A percentile compares a stretch with the other conserved stretches of the same genome.
phyloP scores from a whole-genome alignment of 495 filamentous ascomycete species.

The Chlorociboria aeruginascens region DNA sequence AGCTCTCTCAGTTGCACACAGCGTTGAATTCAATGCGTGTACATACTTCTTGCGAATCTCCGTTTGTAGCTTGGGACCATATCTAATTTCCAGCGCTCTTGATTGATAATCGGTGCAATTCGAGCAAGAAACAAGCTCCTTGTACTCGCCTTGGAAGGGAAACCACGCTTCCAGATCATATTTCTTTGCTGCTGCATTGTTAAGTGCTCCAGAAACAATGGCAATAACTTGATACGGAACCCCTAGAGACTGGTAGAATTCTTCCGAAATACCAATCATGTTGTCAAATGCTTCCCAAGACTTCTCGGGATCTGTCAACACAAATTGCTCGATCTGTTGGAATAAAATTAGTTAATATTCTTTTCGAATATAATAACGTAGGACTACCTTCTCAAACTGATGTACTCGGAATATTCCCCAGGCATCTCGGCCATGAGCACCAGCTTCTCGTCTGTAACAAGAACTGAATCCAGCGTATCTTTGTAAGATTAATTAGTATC shows the following conservation, averaged over 20 bases:
- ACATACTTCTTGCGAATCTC: constrained; percentile 85
- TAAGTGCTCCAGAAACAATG: constrained; percentile 90
- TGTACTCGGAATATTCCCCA: constrained; percentile 98
- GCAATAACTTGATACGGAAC: constrained; percentile 84
- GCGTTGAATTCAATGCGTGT: constrained; percentile 82
- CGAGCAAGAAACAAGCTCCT: constrained; percentile 89
- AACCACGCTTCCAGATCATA: constrained; percentile 97
- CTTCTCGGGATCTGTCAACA: constrained; percentile 86
- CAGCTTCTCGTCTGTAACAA: constrained; percentile 91
- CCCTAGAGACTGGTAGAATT: constrained; percentile 82
- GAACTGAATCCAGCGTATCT: constrained; percentile 87
- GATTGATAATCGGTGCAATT: constrained; percentile 97
- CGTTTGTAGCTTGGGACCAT: constrained; percentile 65
- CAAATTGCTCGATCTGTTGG: constrained; percentile 74
- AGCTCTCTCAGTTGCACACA: constrained; percentile 87
- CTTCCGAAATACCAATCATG: constrained; percentile 84
- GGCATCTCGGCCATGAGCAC: constrained; percentile 83
- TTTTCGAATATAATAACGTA: not conserved
- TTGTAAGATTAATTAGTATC: not conserved
- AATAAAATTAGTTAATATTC: not conserved
- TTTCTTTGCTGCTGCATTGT: constrained; percentile 90
- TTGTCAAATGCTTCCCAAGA: constrained; percentile 88
- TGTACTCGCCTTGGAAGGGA: constrained; percentile 92
- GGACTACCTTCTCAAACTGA: constrained; percentile 82
- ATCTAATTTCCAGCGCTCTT: constrained; percentile 76